Percentiles rank a stretch among this genome's conserved stretches.
These are phyloP conservation scores for Aspergillus puulaauensis DNA, from an alignment of 2,329 filamentous ascomycete genomes.

Conservation along the genomic window DNA sequence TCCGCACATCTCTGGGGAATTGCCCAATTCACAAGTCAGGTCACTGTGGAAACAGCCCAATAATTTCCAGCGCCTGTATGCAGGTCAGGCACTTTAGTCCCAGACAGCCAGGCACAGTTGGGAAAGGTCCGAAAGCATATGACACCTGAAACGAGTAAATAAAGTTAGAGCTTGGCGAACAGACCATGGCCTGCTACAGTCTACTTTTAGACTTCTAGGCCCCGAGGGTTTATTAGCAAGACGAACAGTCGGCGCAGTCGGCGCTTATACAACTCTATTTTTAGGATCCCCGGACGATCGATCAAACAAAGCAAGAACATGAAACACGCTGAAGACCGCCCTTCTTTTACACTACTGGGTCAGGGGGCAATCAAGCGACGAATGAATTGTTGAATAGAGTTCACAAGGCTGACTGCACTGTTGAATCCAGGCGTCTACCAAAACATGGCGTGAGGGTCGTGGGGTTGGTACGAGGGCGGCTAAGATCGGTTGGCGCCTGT, in stretches of 20 bases:
- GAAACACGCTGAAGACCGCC: neutral
- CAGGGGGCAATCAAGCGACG: neutral
- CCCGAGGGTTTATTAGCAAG: neutral
- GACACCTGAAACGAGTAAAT: too few species aligned
- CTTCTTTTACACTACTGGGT: neutral
- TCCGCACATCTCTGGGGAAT: too few species aligned
- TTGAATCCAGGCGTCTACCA: neutral
- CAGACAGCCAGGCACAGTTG: neutral
- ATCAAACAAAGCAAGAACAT: constrained; percentile 1
- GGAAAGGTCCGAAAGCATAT: too few species aligned
- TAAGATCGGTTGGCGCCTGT: constrained; percentile 1
- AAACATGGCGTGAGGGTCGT: neutral
- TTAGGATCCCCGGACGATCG: neutral
- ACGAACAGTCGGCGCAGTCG: neutral
- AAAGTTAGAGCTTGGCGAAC: too few species aligned
- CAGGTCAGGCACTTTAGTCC: too few species aligned
- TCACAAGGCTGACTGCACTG: neutral
- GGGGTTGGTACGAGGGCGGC: neutral
- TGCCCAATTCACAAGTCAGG: too few species aligned
- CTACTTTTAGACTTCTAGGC: neutral
- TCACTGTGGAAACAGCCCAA: too few species aligned
- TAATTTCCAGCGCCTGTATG: too few species aligned
- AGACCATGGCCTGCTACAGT: neutral
- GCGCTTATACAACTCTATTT: neutral
- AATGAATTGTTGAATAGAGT: neutral